Conservation (phyloP, 768 basidiomycete genomes). For the Tricholomella constricta region DNA sequence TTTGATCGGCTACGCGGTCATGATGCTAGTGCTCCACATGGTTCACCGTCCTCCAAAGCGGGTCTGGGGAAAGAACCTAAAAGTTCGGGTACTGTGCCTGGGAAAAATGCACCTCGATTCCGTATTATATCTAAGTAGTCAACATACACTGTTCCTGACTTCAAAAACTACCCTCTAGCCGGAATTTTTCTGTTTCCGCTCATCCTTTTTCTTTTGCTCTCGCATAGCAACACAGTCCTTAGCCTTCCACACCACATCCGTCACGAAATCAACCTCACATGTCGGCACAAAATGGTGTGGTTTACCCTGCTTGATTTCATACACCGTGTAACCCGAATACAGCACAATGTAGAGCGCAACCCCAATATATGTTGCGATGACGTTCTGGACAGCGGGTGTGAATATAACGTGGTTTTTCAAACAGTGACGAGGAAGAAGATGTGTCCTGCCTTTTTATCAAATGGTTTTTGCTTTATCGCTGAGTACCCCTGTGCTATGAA, state of each 20-base stretch:
- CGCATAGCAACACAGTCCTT: slow-evolving; percentile 42
- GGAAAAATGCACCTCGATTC: neutral
- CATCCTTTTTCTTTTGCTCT: slow-evolving; percentile 30
- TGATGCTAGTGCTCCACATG: neutral
- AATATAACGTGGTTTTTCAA: neutral
- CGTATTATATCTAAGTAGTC: neutral
- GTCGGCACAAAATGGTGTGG: slow-evolving; percentile 42
- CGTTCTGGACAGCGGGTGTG: slow-evolving; percentile 39
- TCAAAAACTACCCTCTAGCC: too few species aligned
- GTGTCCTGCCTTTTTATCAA: slow-evolving; percentile 40
- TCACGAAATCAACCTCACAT: slow-evolving; percentile 50
- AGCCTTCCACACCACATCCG: slow-evolving; percentile 52
- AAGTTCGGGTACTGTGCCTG: neutral
- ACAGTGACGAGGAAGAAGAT: slow-evolving; percentile 1
- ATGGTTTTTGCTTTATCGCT: slow-evolving; percentile 45
- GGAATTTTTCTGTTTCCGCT: neutral
- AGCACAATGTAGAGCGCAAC: slow-evolving; percentile 47
- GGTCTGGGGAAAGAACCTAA: neutral
- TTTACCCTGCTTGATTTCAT: slow-evolving; percentile 34
- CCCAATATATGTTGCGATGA: slow-evolving; percentile 58
- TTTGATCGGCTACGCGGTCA: neutral
- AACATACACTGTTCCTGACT: slow-evolving; percentile 9
- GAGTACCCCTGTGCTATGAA: slow-evolving; percentile 59
- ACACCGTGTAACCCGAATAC: slow-evolving; percentile 45
- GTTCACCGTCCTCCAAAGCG: neutral